Conservation (phyloP, 208 protist species). For the Wallacemonas collosoma region DNA sequence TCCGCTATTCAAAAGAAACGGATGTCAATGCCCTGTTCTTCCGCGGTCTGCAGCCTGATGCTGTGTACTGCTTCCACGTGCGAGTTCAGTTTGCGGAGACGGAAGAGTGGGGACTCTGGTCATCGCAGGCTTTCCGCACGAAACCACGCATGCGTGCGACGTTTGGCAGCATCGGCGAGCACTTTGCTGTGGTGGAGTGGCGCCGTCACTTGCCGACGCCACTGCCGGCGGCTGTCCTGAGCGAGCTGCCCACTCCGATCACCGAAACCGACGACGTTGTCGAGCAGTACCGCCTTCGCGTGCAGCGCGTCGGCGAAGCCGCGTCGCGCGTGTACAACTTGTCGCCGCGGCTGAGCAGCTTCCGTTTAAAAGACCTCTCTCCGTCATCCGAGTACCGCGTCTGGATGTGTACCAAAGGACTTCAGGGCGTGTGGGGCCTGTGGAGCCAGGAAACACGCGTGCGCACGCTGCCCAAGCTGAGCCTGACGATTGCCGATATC, state of each 20-base stretch:
- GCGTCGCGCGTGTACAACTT: constrained; percentile 78
- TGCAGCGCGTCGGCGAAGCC: constrained; percentile 74
- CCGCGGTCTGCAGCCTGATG: constrained; percentile 84
- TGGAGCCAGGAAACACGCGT: constrained; percentile 91
- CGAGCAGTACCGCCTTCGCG: constrained; percentile 86
- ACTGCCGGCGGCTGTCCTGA: constrained; percentile 1
- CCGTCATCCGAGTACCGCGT: constrained; percentile 90
- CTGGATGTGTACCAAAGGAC: constrained; percentile 85
- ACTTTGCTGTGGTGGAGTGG: constrained; percentile 93
- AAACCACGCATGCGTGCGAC: constrained; percentile 79
- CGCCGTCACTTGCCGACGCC: constrained; percentile 75
- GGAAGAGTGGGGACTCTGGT: constrained; percentile 89
- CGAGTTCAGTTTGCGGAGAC: constrained; percentile 74
- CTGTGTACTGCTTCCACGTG: constrained; percentile 84
- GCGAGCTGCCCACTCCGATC: constrained; percentile 27
- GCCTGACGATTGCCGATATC: constrained; percentile 73
- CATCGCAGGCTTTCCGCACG: constrained; percentile 79
- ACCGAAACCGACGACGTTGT: constrained; percentile 79
- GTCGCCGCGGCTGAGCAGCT: constrained; percentile 77
- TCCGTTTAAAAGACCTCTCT: constrained; percentile 75
- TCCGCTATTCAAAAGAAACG: constrained; percentile 76
- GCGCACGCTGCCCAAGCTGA: constrained; percentile 88
- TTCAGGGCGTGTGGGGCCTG: constrained; percentile 89
- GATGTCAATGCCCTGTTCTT: constrained; percentile 83
- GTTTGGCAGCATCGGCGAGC: constrained; percentile 91